Conservation (phyloP, 164 flowering plant genomes). For the Dillenia turbinata region DNA sequence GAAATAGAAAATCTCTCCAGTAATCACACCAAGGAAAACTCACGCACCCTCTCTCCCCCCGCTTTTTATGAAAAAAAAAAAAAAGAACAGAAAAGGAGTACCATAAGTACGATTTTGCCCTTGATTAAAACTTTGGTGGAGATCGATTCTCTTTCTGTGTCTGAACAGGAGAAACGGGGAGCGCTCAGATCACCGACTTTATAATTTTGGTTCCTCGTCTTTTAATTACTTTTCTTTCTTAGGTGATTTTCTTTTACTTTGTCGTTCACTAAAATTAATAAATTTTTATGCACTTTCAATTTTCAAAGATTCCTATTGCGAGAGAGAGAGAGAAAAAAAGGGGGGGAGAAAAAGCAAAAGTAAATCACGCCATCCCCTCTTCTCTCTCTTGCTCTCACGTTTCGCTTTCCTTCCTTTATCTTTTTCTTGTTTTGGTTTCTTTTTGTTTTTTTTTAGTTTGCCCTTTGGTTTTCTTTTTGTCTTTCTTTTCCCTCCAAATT, state of each 20-base stretch:
- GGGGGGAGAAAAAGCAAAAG: constrained; percentile 24
- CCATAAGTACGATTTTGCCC: constrained; percentile 2
- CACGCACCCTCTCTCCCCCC: no score
- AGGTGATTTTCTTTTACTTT: no score
- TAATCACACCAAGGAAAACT: no score
- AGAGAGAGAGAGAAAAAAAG: constrained; percentile 9
- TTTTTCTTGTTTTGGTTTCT: not conserved
- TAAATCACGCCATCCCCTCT: constrained; percentile 27
- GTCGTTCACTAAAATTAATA: no score
- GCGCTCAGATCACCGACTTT: constrained; percentile 10
- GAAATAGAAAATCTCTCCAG: no score
- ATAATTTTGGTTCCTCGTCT: not conserved
- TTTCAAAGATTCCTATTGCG: constrained; percentile 35
- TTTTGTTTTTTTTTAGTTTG: not conserved
- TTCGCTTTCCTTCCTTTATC: constrained; percentile 9
- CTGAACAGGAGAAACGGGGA: not conserved
- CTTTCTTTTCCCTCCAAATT: constrained; percentile 13
- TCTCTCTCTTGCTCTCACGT: constrained; percentile 2
- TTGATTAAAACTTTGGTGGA: no score
- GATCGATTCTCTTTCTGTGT: no score
- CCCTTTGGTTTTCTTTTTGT: constrained; percentile 4
- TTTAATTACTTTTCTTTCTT: no score
- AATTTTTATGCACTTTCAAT: not conserved
- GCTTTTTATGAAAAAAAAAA: no score
- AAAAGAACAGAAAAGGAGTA: constrained; percentile 4